Conservation (phyloP, 805 yeast genomes). For the Wickerhamiella domercqiae region DNA sequence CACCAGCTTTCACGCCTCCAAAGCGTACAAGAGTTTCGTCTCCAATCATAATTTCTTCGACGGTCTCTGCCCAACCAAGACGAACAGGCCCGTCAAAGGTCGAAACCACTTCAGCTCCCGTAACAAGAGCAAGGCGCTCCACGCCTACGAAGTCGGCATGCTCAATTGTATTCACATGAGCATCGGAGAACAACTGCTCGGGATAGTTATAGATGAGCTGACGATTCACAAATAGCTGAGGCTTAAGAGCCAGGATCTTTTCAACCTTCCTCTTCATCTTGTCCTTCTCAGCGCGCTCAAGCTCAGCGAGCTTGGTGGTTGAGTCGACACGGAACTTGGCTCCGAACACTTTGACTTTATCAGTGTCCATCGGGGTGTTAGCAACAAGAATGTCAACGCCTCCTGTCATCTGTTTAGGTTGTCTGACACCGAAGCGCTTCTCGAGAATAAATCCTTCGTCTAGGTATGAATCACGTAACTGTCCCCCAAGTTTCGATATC, state of each 20-base stretch:
- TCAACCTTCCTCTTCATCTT: conserved; percentile 85
- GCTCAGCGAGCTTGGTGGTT: conserved; percentile 82
- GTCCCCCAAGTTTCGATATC: conserved; percentile 87
- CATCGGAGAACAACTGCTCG: conserved; percentile 81
- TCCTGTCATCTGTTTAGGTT: conserved; percentile 59
- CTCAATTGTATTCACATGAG: conserved; percentile 80
- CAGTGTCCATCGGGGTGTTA: conserved; percentile 87
- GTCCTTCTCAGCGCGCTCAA: conserved; percentile 84
- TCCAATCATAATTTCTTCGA: conserved; percentile 87
- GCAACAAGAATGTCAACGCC: conserved; percentile 84
- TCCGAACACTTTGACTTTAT: conserved; percentile 92
- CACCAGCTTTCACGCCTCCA: conserved; percentile 89
- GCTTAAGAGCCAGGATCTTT: conserved; percentile 73
- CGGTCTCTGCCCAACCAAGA: conserved; percentile 72
- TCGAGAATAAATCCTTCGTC: conserved; percentile 92
- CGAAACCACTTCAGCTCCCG: conserved; percentile 96
- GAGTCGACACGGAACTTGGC: conserved; percentile 95
- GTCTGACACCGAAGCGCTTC: conserved; percentile 86
- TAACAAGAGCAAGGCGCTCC: conserved; percentile 87
- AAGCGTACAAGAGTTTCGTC: conserved; percentile 83
- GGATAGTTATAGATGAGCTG: conserved; percentile 97
- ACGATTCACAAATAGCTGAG: conserved; percentile 84
- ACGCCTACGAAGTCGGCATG: conserved; percentile 98
- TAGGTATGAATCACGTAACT: conserved; percentile 74
- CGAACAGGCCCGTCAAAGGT: conserved; percentile 86